Evolutionary conservation across 2,329 filamentous ascomycete species (phyloP).

Genomic region (Thermomyces lanuginosus): DNA sequence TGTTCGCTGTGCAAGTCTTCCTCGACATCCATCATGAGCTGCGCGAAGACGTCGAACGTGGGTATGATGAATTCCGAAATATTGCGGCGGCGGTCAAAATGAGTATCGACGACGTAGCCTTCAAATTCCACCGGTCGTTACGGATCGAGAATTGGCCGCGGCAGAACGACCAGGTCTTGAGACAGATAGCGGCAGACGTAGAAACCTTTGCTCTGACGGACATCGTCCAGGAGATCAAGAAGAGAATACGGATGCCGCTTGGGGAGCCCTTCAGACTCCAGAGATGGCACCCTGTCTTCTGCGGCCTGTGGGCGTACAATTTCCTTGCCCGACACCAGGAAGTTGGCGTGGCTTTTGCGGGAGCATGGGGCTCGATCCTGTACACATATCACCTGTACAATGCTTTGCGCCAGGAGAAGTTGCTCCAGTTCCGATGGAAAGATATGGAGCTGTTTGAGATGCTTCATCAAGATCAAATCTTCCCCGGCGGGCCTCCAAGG

Average conservation of each 20-base stretch:
- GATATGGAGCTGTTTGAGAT: slow-evolving; percentile 25
- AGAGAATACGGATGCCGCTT: slow-evolving; percentile 1
- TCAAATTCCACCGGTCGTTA: slow-evolving; percentile 8
- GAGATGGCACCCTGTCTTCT: slow-evolving; percentile 22
- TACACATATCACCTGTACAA: slow-evolving; percentile 29
- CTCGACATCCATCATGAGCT: slow-evolving; percentile 27
- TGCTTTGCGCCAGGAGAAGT: slow-evolving; percentile 17
- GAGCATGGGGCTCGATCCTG: slow-evolving; percentile 26
- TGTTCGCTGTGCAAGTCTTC: slow-evolving; percentile 28
- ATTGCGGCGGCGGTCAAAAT: slow-evolving; percentile 11
- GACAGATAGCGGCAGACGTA: slow-evolving; percentile 11
- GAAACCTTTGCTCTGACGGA: slow-evolving; percentile 11
- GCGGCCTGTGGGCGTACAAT: slow-evolving; percentile 24
- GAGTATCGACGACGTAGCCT: slow-evolving; percentile 15
- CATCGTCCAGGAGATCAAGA: slow-evolving; percentile 8
- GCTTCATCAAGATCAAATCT: slow-evolving; percentile 20
- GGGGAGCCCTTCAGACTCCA: slow-evolving; percentile 15
- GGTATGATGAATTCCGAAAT: slow-evolving; percentile 6
- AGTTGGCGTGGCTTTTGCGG: slow-evolving; percentile 17
- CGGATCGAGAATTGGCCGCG: not conserved
- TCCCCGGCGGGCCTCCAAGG: slow-evolving; percentile 21
- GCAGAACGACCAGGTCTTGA: slow-evolving; percentile 6
- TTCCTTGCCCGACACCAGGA: slow-evolving; percentile 19
- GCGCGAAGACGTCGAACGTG: slow-evolving; percentile 7
- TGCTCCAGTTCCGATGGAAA: slow-evolving; percentile 17